Evolutionary conservation across 1,284 basidiomycete genomes (phyloP), one percentile per base, ranked within the genome.

Genomic region (Cerrena zonata): DNA sequence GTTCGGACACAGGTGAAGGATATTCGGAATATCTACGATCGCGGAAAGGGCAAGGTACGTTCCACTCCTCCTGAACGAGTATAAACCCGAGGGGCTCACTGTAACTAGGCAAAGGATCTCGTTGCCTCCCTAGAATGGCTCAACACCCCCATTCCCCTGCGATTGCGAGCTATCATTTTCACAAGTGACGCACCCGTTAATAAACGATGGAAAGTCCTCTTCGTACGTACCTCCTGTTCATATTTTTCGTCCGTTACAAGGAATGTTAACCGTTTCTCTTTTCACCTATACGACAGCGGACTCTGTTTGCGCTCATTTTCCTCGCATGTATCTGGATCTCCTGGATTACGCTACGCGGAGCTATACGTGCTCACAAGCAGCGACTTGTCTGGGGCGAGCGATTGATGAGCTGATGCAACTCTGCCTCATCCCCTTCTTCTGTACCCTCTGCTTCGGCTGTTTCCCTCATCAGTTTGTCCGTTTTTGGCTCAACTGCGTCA

Each of bases 371-470:
- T 13, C 82, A 89, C 61, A 72, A 80, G 56, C 79, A 86, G 57
- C 71, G 84, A 41, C 74, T 87, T 23, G 77, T 89, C 13, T 89
- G 86, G 85, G 86, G 86, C 40, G 83, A 86, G 60, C 75, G 80
- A 49, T 70, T 89, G 51, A 84, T 87, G 74, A 22, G 12, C 15
- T 34, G 30, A 34, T 7, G 15, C 30, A 7, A 34, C 30, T 15
- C 15, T 34, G 30, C 30, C 30, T 34, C 30, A 34, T 7, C 30
- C 30, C 30, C 7, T 15, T 34, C 15, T 34, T 34, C 30, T 15
- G 7, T 34, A 15, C 15, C 15, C 30, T 34, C 30, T 15, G 7
- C 30, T 7, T 34, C 30, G 7, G 15, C 15, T 15, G 30, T 34
- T 15, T 7, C 15, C 30, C 15, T 15, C 30, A 34, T 15, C 30